Evolutionary conservation across 805 yeast genomes (phyloP).

Genomic region (Blastobotrys americana): DNA sequence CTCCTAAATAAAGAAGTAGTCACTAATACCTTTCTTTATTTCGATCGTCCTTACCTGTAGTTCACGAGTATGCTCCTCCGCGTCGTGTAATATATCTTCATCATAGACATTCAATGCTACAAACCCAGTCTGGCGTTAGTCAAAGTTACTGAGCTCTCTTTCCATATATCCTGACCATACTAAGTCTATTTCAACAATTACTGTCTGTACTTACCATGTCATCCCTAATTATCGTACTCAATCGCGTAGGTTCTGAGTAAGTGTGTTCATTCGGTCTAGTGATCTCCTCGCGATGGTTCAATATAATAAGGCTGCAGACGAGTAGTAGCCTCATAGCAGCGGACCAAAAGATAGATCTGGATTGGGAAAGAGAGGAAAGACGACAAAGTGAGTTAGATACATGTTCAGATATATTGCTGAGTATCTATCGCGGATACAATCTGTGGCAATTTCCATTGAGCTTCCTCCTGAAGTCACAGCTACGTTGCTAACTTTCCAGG

Average conservation of each 20-base stretch:
- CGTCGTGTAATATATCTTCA: slow-evolving; percentile 59
- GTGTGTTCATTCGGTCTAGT: background rate
- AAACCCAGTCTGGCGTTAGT: slow-evolving; percentile 63
- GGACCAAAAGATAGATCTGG: too few relatives aligned
- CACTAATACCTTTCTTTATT: background rate
- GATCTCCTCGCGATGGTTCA: background rate
- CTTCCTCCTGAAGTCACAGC: slow-evolving; percentile 10
- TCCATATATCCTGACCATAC: too few relatives aligned
- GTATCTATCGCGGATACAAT: slow-evolving; percentile 18
- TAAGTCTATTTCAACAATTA: background rate
- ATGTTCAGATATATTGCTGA: slow-evolving; percentile 22
- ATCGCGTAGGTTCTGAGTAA: background rate
- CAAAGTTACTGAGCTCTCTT: too few relatives aligned
- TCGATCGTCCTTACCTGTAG: slow-evolving; percentile 44
- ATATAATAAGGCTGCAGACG: background rate
- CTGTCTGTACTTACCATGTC: background rate
- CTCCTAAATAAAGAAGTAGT: too few relatives aligned
- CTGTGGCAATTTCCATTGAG: slow-evolving; percentile 17
- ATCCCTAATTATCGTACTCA: background rate
- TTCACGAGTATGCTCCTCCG: slow-evolving; percentile 87
- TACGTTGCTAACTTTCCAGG: slow-evolving; percentile 10
- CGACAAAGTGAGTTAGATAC: background rate
- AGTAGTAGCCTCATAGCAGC: too few relatives aligned
- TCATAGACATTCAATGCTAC: slow-evolving; percentile 73
- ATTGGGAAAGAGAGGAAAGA: too few relatives aligned